Evolutionary conservation across 2,329 filamentous ascomycete species (phyloP).

Genomic region (Phaeoacremonium minimum): DNA sequence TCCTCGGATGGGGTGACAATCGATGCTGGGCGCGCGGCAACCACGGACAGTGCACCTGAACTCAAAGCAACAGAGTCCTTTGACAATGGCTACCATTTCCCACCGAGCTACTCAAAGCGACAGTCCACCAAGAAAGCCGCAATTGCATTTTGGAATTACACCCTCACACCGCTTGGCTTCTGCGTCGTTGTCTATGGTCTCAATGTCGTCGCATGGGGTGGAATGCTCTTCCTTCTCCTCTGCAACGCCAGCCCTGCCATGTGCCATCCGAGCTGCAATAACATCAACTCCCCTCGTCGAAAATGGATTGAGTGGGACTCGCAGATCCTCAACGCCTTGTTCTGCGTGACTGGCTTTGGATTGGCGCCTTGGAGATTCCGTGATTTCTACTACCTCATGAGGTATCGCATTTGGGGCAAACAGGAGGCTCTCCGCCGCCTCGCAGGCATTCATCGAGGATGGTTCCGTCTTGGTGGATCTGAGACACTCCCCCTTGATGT

Average conservation of each 20-base stretch:
- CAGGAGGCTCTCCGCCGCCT: slow-evolving; percentile 59
- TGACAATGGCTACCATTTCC: slow-evolving; percentile 63
- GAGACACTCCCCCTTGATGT: slow-evolving; percentile 49
- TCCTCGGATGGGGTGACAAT: slow-evolving; percentile 11
- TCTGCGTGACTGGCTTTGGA: slow-evolving; percentile 84
- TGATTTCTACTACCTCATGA: slow-evolving; percentile 69
- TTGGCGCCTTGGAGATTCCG: slow-evolving; percentile 80
- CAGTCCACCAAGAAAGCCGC: slow-evolving; percentile 55
- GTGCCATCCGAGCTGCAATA: slow-evolving; percentile 66
- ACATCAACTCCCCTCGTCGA: slow-evolving; percentile 70
- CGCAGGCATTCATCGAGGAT: slow-evolving; percentile 69
- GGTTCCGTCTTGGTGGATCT: slow-evolving; percentile 71
- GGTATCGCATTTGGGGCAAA: slow-evolving; percentile 53
- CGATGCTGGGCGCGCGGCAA: slow-evolving; percentile 15
- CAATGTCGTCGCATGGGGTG: slow-evolving; percentile 84
- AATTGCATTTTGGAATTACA: slow-evolving; percentile 66
- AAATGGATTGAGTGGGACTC: slow-evolving; percentile 84
- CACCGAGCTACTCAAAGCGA: slow-evolving; percentile 54
- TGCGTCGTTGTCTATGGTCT: slow-evolving; percentile 74
- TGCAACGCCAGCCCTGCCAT: slow-evolving; percentile 71
- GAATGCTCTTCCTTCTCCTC: slow-evolving; percentile 83
- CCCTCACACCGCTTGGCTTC: slow-evolving; percentile 71
- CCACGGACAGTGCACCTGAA: slow-evolving; percentile 14
- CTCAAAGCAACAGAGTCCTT: slow-evolving; percentile 34
- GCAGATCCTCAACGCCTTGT: slow-evolving; percentile 78